Evolutionary conservation across 176 grass and related monocot genomes (phyloP).

Genomic region (Thinopyrum elongatum): DNA sequence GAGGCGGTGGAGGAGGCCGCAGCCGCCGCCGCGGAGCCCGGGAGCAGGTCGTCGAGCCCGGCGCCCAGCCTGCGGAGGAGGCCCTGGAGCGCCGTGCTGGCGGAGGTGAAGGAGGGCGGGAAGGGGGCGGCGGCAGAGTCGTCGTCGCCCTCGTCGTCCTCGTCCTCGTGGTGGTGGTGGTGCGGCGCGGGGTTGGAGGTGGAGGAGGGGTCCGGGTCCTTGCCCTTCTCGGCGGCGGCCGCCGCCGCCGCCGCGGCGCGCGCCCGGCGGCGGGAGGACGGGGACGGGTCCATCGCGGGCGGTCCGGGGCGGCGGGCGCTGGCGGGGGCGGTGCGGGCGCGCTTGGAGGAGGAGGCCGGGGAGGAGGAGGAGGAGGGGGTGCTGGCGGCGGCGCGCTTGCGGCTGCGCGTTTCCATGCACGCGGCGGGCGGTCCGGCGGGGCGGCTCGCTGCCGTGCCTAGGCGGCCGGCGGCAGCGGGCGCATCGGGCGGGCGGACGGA

Average conservation of each 20-base stretch:
- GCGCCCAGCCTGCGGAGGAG: constrained; percentile 85
- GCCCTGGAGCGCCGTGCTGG: constrained; percentile 81
- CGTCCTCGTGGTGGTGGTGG: constrained; percentile 31
- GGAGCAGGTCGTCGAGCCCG: constrained; percentile 82
- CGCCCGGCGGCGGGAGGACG: constrained; percentile 57
- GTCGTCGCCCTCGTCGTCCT: constrained; percentile 62
- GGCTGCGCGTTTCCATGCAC: constrained; percentile 99
- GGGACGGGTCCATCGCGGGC: constrained; percentile 30
- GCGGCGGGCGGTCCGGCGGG: background rate
- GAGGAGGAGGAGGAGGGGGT: constrained; percentile 30
- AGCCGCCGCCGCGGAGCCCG: constrained; percentile 37
- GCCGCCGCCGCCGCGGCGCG: constrained; percentile 50
- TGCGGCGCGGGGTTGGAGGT: background rate
- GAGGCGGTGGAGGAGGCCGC: constrained; percentile 38
- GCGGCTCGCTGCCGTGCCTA: constrained; percentile 33
- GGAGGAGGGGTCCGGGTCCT: constrained; percentile 63
- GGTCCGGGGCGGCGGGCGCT: background rate
- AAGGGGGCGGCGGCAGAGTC: constrained; percentile 39
- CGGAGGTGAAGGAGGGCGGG: constrained; percentile 78
- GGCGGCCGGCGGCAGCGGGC: constrained; percentile 29
- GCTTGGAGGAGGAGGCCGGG: constrained; percentile 25
- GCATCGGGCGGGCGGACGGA: constrained; percentile 11
- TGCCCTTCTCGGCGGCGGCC: constrained; percentile 57
- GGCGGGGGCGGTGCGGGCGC: constrained; percentile 33
- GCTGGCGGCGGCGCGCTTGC: constrained; percentile 85